Conservation (phyloP, 345 rosid species). For the Populus simonii region DNA sequence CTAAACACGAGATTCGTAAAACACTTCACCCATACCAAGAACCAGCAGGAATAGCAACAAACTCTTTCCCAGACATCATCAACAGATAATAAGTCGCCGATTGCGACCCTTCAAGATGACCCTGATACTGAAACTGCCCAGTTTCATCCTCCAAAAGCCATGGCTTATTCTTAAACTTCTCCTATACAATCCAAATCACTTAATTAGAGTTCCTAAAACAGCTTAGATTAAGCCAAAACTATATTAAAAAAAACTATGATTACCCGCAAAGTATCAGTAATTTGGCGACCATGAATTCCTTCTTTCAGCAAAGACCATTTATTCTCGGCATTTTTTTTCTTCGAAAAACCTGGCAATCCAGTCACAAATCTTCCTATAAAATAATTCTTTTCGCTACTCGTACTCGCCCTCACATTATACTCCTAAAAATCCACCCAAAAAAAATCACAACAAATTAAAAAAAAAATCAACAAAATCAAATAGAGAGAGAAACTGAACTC, state of each 20-base stretch:
- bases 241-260: neutral
- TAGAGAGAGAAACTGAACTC: constrained; percentile 38
- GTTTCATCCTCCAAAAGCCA: constrained; percentile 98
- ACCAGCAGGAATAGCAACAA: constrained; percentile 89
- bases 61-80: constrained; percentile 80
- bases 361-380: constrained; percentile 81
- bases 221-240: neutral
- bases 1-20: neutral
- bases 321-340: constrained; percentile 80
- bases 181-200: constrained; percentile 35
- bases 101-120: constrained; percentile 94
- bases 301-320: constrained; percentile 88
- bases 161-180: constrained; percentile 88
- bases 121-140: constrained; percentile 86
- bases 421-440: constrained; percentile 42
- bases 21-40: constrained; percentile 57
- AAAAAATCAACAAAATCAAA: neutral
- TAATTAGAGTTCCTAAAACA: neutral
- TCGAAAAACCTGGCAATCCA: constrained; percentile 78
- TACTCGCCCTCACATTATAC: constrained; percentile 67
- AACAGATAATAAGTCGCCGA: constrained; percentile 90
- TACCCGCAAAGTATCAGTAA: constrained; percentile 77
- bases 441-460: neutral
- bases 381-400: constrained; percentile 68
- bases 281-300: constrained; percentile 85